Percentiles rank a stretch among this genome's conserved stretches.
Conservation (phyloP, 2,329 filamentous ascomycete species). For the Harringtonia aguacate region DNA sequence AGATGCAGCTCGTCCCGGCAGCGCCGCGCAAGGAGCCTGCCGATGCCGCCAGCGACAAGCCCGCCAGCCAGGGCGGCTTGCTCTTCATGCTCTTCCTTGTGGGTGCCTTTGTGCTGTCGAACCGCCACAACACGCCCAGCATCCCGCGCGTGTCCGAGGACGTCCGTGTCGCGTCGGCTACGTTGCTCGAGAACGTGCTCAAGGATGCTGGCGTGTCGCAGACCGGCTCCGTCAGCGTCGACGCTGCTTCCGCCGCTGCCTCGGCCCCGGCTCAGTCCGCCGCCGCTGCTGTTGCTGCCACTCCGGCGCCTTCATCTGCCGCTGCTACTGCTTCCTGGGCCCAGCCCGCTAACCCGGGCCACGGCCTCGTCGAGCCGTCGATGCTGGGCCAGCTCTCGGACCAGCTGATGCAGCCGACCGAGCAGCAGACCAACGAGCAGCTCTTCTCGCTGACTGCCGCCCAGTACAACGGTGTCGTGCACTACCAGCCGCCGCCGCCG, state of each 20-base stretch:
- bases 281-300: neutral
- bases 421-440: constrained; percentile 80
- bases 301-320: neutral
- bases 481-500: constrained; percentile 36
- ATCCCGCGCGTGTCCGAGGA: constrained; percentile 74
- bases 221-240: neutral
- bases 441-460: constrained; percentile 76
- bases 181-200: constrained; percentile 69
- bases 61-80: constrained; percentile 66
- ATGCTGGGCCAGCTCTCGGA: constrained; percentile 58
- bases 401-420: constrained; percentile 61
- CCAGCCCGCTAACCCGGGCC: neutral
- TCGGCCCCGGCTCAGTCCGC: constrained; percentile 1
- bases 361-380: constrained; percentile 35
- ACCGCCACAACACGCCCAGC: constrained; percentile 58
- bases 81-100: constrained; percentile 94
- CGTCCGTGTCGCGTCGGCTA: constrained; percentile 66
- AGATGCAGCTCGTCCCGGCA: constrained; percentile 40
- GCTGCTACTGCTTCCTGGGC: neutral
- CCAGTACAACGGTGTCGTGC: constrained; percentile 79
- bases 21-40: constrained; percentile 36
- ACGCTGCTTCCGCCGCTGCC: neutral
- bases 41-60: constrained; percentile 38
- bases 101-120: constrained; percentile 90
- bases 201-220: constrained; percentile 61